Evolutionary conservation across 129 eudicot species (phyloP).

Genomic region (Solidago caesia): DNA sequence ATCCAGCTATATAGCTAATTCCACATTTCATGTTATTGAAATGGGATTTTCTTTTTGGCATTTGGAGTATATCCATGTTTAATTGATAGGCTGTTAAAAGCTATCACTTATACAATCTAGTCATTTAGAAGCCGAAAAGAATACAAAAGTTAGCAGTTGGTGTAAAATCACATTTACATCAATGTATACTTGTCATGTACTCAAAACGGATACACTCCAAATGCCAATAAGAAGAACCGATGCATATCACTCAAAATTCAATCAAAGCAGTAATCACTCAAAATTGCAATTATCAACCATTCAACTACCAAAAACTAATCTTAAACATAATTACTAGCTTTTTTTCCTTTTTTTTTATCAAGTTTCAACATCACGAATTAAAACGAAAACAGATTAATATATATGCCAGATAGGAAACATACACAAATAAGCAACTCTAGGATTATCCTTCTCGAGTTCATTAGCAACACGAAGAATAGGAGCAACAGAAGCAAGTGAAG

Average conservation of each 20-base stretch:
- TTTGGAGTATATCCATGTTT: no score
- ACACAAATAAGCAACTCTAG: slow-evolving; percentile 92
- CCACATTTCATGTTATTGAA: no score
- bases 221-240: no score
- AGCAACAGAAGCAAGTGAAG: slow-evolving; percentile 79
- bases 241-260: neutral
- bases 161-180: no score
- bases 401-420: slow-evolving; percentile 19
- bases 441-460: slow-evolving; percentile 74
- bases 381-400: neutral
- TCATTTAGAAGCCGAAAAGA: no score
- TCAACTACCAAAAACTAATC: slow-evolving; percentile 10
- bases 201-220: no score
- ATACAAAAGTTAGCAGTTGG: no score
- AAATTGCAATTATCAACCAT: slow-evolving; percentile 13
- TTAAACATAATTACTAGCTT: neutral
- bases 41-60: no score
- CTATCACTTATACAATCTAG: no score
- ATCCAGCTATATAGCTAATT: neutral
- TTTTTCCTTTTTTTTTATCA: no score
- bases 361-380: neutral
- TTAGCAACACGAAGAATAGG: slow-evolving; percentile 94
- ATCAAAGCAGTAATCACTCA: neutral
- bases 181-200: no score
- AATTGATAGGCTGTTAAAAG: no score